Base-by-base conservation (phyloP, 2,329 filamentous ascomycete genomes). In the Cordyceps cateniannulata region DNA sequence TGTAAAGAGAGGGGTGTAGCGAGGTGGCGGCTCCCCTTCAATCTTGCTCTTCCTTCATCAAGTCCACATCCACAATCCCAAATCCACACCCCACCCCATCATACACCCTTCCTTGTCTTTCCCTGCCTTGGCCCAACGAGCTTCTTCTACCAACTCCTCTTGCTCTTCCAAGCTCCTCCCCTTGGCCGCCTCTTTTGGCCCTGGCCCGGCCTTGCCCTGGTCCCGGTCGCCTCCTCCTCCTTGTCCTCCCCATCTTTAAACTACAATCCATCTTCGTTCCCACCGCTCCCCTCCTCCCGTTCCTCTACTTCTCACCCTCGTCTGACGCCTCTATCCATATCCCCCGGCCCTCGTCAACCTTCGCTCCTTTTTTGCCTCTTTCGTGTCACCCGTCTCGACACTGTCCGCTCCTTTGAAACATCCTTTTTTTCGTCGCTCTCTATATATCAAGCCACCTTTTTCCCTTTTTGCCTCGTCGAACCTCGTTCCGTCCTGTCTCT, bases 381-480 rank as follows among this genome's bases (percentile, higher is more conserved):
- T 45, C 48, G 51, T 60, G 60, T 64, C 57, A 45, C 27, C 14
- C 20, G 27, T 42, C 25, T 60, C 42, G 63, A 61, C 61, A 64
- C 61, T 57, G 57, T 64, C 58, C 61, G 59, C 52, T 63, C 63
- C 59, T 64, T 64, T 63, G 45, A 63, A 58, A 53, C 58, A 45
- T 55, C 25, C 52, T 63, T 57, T 32, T 50, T 27, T 42, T 62
- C 53, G 53, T 59, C 60, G 51, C 54, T 59, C 51, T 29, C 56
- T 60, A 58, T 63, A 59, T 60, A 62, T 58, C 59, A 54, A 63
- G 45, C 40, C 48, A 9, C 48, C 48, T 24, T 53, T 54, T 40
- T 59, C 32, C 55, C 38, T 35, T 42, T 56, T 54, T 48, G 48
- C 60, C 35, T 54, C 54, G 53, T 54, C 54, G 53, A 52, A 40